These are phyloP conservation scores for Aspergillus pseudoterreus DNA, from an alignment of 2,329 filamentous ascomycete genomes.

Conservation along the genomic window DNA sequence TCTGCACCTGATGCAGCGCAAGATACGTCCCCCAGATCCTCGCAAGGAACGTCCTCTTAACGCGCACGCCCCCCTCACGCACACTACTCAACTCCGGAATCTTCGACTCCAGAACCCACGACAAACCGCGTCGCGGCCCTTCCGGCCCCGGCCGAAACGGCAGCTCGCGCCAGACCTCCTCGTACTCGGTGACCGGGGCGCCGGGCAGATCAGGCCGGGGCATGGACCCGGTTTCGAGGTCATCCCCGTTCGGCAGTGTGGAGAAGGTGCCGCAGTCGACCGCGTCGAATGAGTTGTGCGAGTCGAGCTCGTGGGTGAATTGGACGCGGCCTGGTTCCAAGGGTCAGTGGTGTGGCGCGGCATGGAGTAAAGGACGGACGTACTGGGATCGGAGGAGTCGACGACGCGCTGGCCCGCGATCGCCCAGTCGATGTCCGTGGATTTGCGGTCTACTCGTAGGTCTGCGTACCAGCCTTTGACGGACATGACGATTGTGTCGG, in stretches of 20 bases:
- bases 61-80: constrained; percentile 12
- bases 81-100: constrained; percentile 4
- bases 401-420: constrained; percentile 41
- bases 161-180: constrained; percentile 62
- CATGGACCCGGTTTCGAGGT: constrained; percentile 39
- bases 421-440: constrained; percentile 40
- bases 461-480: constrained; percentile 44
- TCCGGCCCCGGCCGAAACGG: constrained; percentile 29
- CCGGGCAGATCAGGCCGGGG: constrained; percentile 33
- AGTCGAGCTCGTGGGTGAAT: constrained; percentile 40
- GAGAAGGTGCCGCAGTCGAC: constrained; percentile 37
- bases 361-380: constrained; percentile 1
- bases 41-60: constrained; percentile 28
- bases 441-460: constrained; percentile 36
- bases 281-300: constrained; percentile 29
- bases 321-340: constrained; percentile 26
- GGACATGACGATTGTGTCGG: constrained; percentile 43
- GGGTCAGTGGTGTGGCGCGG: not conserved
- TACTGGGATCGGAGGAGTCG: constrained; percentile 33
- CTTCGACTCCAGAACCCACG: constrained; percentile 29
- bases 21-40: constrained; percentile 30
- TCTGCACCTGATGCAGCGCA: constrained; percentile 25
- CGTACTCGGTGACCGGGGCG: constrained; percentile 48
- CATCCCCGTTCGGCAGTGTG: constrained; percentile 37
- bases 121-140: constrained; percentile 18